A percentile compares a stretch with the other conserved stretches of the same genome.
phyloP scores from a whole-genome alignment of 106 monocot genomes.

The Agapanthus africanus region DNA sequence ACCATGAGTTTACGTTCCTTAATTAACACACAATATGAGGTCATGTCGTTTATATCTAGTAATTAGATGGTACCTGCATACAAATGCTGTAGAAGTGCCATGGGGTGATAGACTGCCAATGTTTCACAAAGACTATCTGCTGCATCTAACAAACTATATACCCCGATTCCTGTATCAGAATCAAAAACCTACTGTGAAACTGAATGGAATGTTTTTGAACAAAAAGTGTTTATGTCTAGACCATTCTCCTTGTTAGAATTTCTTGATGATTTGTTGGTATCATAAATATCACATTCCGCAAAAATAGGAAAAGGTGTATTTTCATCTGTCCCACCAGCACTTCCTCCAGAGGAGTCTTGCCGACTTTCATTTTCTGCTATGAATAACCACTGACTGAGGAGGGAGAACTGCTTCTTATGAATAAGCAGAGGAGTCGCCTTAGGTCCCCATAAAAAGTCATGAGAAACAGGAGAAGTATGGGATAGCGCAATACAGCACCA shows the following conservation, averaged over 20 bases:
- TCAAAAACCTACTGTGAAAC: conserved; percentile 3
- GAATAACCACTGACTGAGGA: conserved; percentile 56
- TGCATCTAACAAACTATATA: conserved; percentile 39
- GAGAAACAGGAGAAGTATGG: conserved; percentile 25
- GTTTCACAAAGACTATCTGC: conserved; percentile 34
- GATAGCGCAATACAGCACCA: conserved; percentile 67
- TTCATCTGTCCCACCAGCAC: too few relatives aligned
- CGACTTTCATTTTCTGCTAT: conserved; percentile 22
- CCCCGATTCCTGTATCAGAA: conserved; percentile 11
- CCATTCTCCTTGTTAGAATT: conserved; percentile 10
- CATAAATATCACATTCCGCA: conserved; percentile 12
- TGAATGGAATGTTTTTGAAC: conserved; percentile 9
- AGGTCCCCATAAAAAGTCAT: conserved; percentile 78
- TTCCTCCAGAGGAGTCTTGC: too few relatives aligned
- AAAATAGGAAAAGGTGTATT: conserved; percentile 13
- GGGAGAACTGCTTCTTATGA: conserved; percentile 71
- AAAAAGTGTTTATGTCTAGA: not conserved
- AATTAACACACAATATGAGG: too few relatives aligned
- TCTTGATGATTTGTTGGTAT: conserved; percentile 5
- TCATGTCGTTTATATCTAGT: too few relatives aligned
- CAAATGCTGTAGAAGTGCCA: conserved; percentile 55
- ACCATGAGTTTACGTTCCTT: too few relatives aligned
- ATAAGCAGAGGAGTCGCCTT: conserved; percentile 57
- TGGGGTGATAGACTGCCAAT: conserved; percentile 64
- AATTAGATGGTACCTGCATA: conserved; percentile 97